Base-by-base conservation (phyloP, 495 filamentous ascomycete genomes). In the Podospora sp. region DNA sequence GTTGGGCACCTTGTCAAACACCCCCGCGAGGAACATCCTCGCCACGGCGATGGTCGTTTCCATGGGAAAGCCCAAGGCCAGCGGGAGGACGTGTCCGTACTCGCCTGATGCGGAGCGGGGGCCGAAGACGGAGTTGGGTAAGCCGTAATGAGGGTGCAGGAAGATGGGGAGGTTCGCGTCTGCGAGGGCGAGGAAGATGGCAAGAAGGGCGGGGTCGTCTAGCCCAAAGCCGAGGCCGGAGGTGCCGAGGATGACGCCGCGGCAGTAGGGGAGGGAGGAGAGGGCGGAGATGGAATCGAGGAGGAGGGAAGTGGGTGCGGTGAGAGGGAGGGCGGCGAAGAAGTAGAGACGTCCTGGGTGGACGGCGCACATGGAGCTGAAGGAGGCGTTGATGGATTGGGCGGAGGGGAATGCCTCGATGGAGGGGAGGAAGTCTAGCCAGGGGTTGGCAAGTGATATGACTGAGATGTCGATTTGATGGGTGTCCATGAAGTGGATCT, bases 1-100 rank as follows among this genome's bases (percentile, higher is more conserved):
- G n/a, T 77, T 76, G 0, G 85, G 86, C 27, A 92, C 91, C 7
- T 84, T 83, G 75, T 97, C 94, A 75, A 93, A 98, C 0, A 96
- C 91, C 0, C 92, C 91, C 2, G 87, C 84, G 0, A 98, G 78
- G 20, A 91, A 86, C 93, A 98, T 97, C 9, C 94, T 81, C 1
- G 92, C 88, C 0, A 97, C 89, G 0, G 93, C 92, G 64, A 98
- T 94, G 7, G 94, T 97, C 0, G 94, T 98, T 75, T 98, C 94
- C 49, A 98, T 82, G 0, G 94, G 94, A 73, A 97, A 98, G 3
- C 94, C 94, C 1, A 98, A 75, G 0, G 92, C 91, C 3, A 98
- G 81, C 1, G 93, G 91, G 18, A 97, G 83, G 11, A 97, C 93
- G 76, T 97, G 93, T 0, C 94, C 94, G 77, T 95, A 97, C 57